These are phyloP conservation scores for Neurospora sp. DNA, from an alignment of 495 filamentous ascomycete species.

Conservation along the genomic window DNA sequence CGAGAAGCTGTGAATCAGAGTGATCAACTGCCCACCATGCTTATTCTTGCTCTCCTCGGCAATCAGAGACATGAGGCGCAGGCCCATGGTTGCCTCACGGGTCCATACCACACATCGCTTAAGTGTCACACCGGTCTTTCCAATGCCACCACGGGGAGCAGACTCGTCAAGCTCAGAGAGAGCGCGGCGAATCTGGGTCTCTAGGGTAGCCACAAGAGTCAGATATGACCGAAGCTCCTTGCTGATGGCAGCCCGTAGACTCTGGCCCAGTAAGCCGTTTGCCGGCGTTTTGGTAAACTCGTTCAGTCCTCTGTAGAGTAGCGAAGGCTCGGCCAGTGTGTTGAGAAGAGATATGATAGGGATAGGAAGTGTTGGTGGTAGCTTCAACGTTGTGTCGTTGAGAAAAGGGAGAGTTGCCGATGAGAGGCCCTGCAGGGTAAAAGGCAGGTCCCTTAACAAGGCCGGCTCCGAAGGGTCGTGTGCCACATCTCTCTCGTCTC, in stretches of 20 bases:
- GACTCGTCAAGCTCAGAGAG: slow-evolving; percentile 55
- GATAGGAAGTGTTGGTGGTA: slow-evolving; percentile 69
- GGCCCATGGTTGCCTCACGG: slow-evolving; percentile 89
- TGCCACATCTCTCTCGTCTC: not conserved
- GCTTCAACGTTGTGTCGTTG: slow-evolving; percentile 50
- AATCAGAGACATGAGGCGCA: slow-evolving; percentile 88
- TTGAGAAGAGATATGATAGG: slow-evolving; percentile 84
- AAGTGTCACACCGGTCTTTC: slow-evolving; percentile 87
- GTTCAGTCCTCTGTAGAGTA: slow-evolving; percentile 73
- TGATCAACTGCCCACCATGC: slow-evolving; percentile 90
- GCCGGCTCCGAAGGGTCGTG: slow-evolving; percentile 50
- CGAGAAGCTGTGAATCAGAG: slow-evolving; percentile 85
- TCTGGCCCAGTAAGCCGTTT: slow-evolving; percentile 73
- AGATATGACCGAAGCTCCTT: slow-evolving; percentile 83
- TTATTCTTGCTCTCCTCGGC: slow-evolving; percentile 78
- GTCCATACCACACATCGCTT: slow-evolving; percentile 98
- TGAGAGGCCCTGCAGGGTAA: slow-evolving; percentile 86
- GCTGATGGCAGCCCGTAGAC: slow-evolving; percentile 79
- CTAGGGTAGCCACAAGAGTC: slow-evolving; percentile 82
- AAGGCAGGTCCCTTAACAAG: slow-evolving; percentile 85
- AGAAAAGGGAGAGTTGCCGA: slow-evolving; percentile 73
- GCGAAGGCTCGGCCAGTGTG: slow-evolving; percentile 81
- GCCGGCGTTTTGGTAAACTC: slow-evolving; percentile 64
- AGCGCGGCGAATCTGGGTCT: slow-evolving; percentile 84
- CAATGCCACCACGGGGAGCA: slow-evolving; percentile 53